phyloP scores from a whole-genome alignment of 257 asterid genomes.

The Gentiana dahurica region DNA sequence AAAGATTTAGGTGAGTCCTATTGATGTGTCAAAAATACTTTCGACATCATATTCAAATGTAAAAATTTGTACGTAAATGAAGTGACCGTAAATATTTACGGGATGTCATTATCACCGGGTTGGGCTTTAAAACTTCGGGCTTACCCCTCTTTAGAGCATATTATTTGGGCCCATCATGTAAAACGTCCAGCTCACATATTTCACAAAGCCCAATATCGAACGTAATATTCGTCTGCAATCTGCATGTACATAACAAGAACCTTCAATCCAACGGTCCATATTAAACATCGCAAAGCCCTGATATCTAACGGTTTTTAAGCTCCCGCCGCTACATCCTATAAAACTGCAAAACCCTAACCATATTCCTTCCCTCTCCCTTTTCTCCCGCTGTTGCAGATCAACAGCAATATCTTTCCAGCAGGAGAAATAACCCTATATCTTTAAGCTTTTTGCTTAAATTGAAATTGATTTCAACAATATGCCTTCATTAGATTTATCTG shows the following conservation, averaged over 20 bases:
- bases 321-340: constrained; percentile 19
- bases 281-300: not conserved
- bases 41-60: too few relatives aligned
- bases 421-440: constrained; percentile 15
- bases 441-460: not conserved
- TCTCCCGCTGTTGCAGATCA: constrained; percentile 29
- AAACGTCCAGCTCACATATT: too few relatives aligned
- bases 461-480: constrained; percentile 10
- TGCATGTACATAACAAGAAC: constrained; percentile 2
- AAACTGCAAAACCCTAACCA: constrained; percentile 35
- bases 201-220: too few relatives aligned
- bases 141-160: too few relatives aligned
- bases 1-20: too few relatives aligned
- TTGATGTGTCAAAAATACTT: too few relatives aligned
- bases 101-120: too few relatives aligned
- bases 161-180: too few relatives aligned
- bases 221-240: too few relatives aligned
- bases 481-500: constrained; percentile 47
- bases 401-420: constrained; percentile 21
- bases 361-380: constrained; percentile 11
- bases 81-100: too few relatives aligned
- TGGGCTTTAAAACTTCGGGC: too few relatives aligned
- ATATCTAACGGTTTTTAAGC: constrained; percentile 25
- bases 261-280: constrained; percentile 1
- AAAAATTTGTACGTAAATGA: too few relatives aligned